Evolutionary conservation across 768 basidiomycete species (phyloP).

Genomic region (Rhodotorula sphaerocarpa): DNA sequence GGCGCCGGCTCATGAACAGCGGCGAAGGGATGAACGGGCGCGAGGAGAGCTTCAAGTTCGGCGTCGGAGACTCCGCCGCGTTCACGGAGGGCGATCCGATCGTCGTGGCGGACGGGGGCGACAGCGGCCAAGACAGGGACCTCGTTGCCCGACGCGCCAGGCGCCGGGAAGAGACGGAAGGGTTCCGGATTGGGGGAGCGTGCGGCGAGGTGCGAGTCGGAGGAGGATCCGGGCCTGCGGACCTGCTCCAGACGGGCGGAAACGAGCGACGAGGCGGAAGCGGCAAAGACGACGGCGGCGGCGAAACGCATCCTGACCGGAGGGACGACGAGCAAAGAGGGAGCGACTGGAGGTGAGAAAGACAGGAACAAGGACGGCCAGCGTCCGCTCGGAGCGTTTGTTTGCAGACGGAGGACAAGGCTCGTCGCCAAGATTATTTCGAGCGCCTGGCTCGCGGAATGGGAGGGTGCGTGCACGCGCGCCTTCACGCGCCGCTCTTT

Average conservation of each 20-base stretch:
- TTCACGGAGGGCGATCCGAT: no score
- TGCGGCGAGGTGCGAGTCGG: not conserved
- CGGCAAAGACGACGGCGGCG: conserved; percentile 8
- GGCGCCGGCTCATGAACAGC: no score
- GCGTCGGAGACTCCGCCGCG: no score
- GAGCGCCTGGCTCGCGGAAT: no score
- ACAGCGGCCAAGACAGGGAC: no score
- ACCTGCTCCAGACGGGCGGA: conserved; percentile 19
- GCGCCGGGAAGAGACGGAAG: not conserved
- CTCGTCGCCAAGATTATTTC: not conserved
- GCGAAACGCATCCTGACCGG: conserved; percentile 12
- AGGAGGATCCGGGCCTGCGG: not conserved
- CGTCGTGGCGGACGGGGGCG: no score
- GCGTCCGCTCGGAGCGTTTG: no score
- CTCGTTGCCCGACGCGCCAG: not conserved
- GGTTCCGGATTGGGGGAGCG: not conserved
- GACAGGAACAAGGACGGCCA: not conserved
- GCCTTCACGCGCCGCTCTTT: no score
- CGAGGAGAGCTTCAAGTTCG: no score
- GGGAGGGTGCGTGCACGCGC: no score
- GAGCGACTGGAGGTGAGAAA: not conserved
- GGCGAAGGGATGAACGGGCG: no score
- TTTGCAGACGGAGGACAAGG: not conserved
- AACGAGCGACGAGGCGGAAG: conserved; percentile 20
- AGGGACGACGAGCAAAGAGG: not conserved